Evolutionary conservation across 345 rosid species (phyloP), one percentile per base, ranked within the genome.

Genomic region (Rubroshorea leprosula): DNA sequence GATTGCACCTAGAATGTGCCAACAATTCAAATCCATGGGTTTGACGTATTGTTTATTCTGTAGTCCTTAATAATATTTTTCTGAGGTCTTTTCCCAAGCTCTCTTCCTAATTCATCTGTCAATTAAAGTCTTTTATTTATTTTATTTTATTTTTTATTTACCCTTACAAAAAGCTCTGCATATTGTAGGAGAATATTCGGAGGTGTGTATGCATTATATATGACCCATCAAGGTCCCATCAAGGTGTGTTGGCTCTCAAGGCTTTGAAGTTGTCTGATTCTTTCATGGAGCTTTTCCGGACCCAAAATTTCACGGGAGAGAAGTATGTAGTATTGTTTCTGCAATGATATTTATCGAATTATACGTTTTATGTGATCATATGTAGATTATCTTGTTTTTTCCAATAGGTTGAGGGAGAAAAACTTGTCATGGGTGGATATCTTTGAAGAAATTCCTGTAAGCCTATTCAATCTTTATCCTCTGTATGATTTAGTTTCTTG

Each of bases 371-470:
- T 55, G 26, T 6, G 11, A 23, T 50, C 43, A 65, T 18, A 52
- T 55, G 46, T 55, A 29, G 25, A 54, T 58, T 39, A 0, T 49
- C 17, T 27, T 54, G 46, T 35, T 55, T 22, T 61, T 49, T 51
- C 50, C 49, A 27, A 17, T 63, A 94, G 99, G 81, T 76, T 94
- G 89, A 90, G 99, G 72, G 99, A 94, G 86, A 90, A 82, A 69
- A 90, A 87, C 70, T 82, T 94, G 77, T 85, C 99, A 23, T 94
- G 99, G 99, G 90, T 86, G 80, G 97, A 90, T 76, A 90, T 94
- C 57, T 94, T 94, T 65, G 99, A 94, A 69, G 99, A 94, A 70
- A 94, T 94, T 55, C 99, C 99, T 14, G 99, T 94, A 86, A 84
- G 96, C 62, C 25, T 68, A 60, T 51, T 27, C 4, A 12, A 45